Evolutionary conservation across 1,284 basidiomycete genomes (phyloP), one percentile per base, ranked within the genome.

Genomic region (Coniophora puteana): DNA sequence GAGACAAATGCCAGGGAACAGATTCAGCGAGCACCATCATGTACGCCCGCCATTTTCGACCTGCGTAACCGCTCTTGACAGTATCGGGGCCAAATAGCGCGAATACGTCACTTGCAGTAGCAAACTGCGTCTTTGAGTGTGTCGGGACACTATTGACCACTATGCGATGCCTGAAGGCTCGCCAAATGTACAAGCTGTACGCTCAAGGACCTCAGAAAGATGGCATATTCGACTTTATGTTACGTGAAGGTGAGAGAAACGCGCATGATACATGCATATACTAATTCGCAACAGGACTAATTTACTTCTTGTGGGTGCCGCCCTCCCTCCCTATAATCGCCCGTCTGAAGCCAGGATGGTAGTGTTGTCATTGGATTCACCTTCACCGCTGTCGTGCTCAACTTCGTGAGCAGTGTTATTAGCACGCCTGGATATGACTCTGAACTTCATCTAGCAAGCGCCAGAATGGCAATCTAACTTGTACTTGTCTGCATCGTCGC

Each of bases 111-210:
- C 54, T 65, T 10, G 54, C 59, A 1, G 56, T 61, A 33, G 44
- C 62, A 22, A 56, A 60, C 46, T 51, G 50, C 21, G 41, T 58
- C 2, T 63, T 63, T 31, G 61, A 63, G 34, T 50, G 52, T 17
- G 48, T 45, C 4, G 50, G 57, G 7, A 52, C 57, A 4, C 36
- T 51, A 2, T 44, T 64, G 10, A 63, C 61, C 22, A 52, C 55
- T 13, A 29, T 55, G n/a, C 52, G 61, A 34, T 52, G 55, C 38
- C 37, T 60, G 5, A 58, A 62, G 49, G 50, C 60, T 5, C 38
- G 62, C 40, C 46, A 41, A 20, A 21, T 35, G 43, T 40, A 4
- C 45, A 41, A 21, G 40, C 43, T 17, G 36, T 40, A 10, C 20
- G 45, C 35, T 24, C 39, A 8, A 36, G 11, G 33, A 6, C 20